A percentile compares a stretch with the other conserved stretches of the same genome.
Evolutionary conservation across 164 flowering plant species (phyloP).

Genomic region (Kalanchoe fedtschenkoi): DNA sequence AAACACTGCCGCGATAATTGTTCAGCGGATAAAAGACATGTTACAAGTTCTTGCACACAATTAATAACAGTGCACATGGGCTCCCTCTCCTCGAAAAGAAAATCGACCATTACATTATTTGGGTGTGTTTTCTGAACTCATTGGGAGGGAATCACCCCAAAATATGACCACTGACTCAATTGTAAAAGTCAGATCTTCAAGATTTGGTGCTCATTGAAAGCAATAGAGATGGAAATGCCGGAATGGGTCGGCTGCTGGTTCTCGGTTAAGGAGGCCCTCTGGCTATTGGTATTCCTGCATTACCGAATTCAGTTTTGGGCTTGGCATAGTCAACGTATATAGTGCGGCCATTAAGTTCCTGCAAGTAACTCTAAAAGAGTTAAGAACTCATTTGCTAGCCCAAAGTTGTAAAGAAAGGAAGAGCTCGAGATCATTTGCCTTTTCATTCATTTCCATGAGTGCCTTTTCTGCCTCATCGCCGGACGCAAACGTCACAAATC

Average conservation of each 20-base stretch:
- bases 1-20: no score
- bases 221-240: background rate
- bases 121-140: no score
- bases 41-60: no score
- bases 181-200: no score
- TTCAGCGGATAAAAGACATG: no score
- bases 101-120: no score
- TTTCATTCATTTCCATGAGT: conserved; percentile 60
- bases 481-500: conserved; percentile 86
- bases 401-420: background rate
- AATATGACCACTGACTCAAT: no score
- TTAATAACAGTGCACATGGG: no score
- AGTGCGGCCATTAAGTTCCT: conserved; percentile 63
- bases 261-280: conserved; percentile 56
- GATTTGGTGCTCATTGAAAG: no score
- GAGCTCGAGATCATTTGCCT: conserved; percentile 26
- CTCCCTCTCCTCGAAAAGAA: no score
- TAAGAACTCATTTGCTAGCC: background rate
- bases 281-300: conserved; percentile 52
- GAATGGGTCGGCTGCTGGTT: background rate
- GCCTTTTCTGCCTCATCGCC: conserved; percentile 72
- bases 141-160: no score
- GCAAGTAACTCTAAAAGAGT: conserved; percentile 10
- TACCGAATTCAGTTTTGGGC: conserved; percentile 17
- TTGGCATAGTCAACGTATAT: conserved; percentile 73